Conservation (phyloP, 2,329 filamentous ascomycete species). For the Biscogniauxia mediterranea region DNA sequence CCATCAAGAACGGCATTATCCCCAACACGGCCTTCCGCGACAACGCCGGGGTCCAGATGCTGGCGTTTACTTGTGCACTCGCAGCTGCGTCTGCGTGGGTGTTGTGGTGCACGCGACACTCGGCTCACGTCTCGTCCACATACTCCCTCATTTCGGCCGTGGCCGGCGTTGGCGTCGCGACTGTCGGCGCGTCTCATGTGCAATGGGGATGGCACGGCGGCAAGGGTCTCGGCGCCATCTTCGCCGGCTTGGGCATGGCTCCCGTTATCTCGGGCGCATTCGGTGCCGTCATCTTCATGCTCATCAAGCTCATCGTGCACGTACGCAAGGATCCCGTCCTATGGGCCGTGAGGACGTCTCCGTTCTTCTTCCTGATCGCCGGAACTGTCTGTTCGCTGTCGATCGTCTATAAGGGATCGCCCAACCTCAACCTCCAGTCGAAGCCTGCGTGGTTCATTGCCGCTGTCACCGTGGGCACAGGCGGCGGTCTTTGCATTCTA, state of each 20-base stretch:
- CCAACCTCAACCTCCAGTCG: constrained; percentile 62
- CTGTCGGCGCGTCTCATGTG: constrained; percentile 59
- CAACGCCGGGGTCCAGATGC: constrained; percentile 65
- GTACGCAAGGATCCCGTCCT: constrained; percentile 67
- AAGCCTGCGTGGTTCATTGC: constrained; percentile 68
- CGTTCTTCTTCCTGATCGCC: constrained; percentile 75
- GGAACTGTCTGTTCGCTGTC: constrained; percentile 72
- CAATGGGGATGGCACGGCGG: constrained; percentile 70
- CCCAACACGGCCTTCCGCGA: constrained; percentile 55
- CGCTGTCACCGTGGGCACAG: constrained; percentile 63
- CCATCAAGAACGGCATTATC: constrained; percentile 78
- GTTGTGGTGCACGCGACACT: constrained; percentile 76
- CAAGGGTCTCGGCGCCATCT: constrained; percentile 69
- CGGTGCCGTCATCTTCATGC: constrained; percentile 65
- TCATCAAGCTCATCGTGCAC: constrained; percentile 71
- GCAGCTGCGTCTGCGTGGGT: constrained; percentile 70
- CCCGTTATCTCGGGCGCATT: constrained; percentile 65
- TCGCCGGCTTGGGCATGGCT: constrained; percentile 69
- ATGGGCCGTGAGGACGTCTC: constrained; percentile 72
- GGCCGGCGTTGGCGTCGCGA: constrained; percentile 67
- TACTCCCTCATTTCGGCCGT: constrained; percentile 70
- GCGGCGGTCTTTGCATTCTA: constrained; percentile 57
- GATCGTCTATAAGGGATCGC: constrained; percentile 79
- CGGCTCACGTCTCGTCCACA: constrained; percentile 70
- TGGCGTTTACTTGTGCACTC: constrained; percentile 64